Evolutionary conservation across 2,329 filamentous ascomycete species (phyloP).

Genomic region (Colletotrichum truncatum): DNA sequence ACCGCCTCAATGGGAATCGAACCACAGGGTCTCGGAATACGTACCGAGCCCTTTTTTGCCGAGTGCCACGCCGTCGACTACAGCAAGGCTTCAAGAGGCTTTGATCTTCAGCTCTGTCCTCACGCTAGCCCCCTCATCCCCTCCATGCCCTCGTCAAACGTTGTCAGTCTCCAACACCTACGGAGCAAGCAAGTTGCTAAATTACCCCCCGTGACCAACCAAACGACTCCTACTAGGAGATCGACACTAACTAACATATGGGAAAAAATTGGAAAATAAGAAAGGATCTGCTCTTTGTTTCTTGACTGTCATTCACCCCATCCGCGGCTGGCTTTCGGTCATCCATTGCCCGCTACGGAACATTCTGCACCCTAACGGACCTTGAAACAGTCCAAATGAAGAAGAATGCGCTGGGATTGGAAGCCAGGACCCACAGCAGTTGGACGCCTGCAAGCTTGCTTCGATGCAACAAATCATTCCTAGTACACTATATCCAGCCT

Average conservation of each 20-base stretch:
- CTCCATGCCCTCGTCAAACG: background rate
- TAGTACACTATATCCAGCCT: background rate
- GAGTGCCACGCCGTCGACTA: background rate
- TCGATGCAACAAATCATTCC: slow-evolving; percentile 8
- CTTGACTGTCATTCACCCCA: background rate
- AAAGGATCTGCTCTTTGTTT: background rate
- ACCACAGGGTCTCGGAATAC: background rate
- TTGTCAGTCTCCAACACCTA: background rate
- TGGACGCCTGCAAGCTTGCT: background rate
- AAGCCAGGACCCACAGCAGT: background rate
- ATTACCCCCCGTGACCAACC: background rate
- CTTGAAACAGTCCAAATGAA: background rate
- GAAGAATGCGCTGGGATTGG: background rate
- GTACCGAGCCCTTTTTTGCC: background rate
- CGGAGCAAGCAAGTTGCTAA: background rate
- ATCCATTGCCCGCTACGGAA: background rate
- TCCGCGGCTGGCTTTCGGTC: slow-evolving; percentile 1
- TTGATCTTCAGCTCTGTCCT: slow-evolving; percentile 8
- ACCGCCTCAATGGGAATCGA: too few species aligned
- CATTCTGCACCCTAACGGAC: slow-evolving; percentile 4
- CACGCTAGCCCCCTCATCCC: background rate
- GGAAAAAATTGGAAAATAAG: background rate
- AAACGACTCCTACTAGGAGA: background rate
- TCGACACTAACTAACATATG: background rate
- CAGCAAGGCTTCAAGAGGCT: background rate